Conservation (phyloP, 2,329 filamentous ascomycete genomes). For the Penicillium sp. region DNA sequence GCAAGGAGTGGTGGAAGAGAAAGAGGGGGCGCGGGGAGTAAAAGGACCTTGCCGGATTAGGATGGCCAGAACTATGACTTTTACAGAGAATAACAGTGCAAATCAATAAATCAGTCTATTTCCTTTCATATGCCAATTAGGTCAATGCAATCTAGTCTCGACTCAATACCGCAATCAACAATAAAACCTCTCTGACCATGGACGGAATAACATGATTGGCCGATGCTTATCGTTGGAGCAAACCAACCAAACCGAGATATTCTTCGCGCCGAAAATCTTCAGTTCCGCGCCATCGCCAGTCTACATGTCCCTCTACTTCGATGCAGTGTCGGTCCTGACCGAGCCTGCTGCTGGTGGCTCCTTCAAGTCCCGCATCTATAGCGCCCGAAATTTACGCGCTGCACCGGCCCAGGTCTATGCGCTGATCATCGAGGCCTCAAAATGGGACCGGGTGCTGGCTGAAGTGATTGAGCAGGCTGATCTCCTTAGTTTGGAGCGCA, state of each 20-base stretch:
- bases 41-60: too few relatives aligned
- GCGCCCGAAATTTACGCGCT: constrained; percentile 66
- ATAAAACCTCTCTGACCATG: too few relatives aligned
- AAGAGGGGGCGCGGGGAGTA: neutral
- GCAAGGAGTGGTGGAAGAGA: neutral
- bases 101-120: too few relatives aligned
- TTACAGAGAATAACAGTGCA: too few relatives aligned
- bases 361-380: constrained; percentile 79
- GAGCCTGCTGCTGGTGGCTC: constrained; percentile 67
- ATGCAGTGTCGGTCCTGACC: constrained; percentile 70
- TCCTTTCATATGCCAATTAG: too few relatives aligned
- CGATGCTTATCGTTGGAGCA: constrained; percentile 9
- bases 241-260: constrained; percentile 20
- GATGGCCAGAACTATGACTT: too few relatives aligned
- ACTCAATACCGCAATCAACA: too few relatives aligned
- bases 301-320: constrained; percentile 88
- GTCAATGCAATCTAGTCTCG: too few relatives aligned
- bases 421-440: constrained; percentile 75
- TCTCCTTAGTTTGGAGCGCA: constrained; percentile 71
- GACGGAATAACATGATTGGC: too few relatives aligned
- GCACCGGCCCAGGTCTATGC: constrained; percentile 79
- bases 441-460: constrained; percentile 81
- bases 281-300: neutral
- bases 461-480: constrained; percentile 81
- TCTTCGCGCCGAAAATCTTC: constrained; percentile 6